phyloP scores from a whole-genome alignment of 2,329 filamentous ascomycete species.

The Aureobasidium sp. region DNA sequence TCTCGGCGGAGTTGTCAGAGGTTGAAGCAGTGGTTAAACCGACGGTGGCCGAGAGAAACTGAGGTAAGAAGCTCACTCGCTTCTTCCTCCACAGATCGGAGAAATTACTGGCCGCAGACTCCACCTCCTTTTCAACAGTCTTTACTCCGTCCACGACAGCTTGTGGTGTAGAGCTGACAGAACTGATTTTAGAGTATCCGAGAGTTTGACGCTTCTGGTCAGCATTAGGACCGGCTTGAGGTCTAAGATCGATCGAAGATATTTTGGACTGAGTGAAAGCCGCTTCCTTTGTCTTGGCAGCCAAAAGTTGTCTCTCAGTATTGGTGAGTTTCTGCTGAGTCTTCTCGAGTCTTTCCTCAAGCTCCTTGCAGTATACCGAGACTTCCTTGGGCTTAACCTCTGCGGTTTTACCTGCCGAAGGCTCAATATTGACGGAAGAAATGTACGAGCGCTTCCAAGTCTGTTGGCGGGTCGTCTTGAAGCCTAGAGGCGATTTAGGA shows the following conservation, averaged over 20 bases:
- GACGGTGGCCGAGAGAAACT: not conserved
- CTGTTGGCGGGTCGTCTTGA: not conserved
- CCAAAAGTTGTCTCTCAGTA: not conserved
- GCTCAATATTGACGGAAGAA: constrained; percentile 1
- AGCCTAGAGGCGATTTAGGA: not conserved
- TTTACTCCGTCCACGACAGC: not conserved
- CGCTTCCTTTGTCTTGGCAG: not conserved
- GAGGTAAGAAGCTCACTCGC: not conserved
- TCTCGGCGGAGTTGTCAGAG: not conserved
- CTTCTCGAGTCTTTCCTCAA: not conserved
- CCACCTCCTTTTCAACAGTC: no score
- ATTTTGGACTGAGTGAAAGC: not conserved
- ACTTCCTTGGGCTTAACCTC: not conserved
- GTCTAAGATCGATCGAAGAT: not conserved
- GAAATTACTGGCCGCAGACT: not conserved
- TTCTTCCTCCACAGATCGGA: not conserved
- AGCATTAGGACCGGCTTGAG: not conserved
- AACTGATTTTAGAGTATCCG: not conserved
- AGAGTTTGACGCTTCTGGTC: not conserved
- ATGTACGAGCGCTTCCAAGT: constrained; percentile 7
- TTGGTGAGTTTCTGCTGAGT: not conserved
- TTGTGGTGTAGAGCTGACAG: not conserved
- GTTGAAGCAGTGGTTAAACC: not conserved
- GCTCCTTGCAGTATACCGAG: not conserved
- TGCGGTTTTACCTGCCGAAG: not conserved